phyloP scores from a whole-genome alignment of 441 rosid species.

The Bocquillonia castaneifolia region DNA sequence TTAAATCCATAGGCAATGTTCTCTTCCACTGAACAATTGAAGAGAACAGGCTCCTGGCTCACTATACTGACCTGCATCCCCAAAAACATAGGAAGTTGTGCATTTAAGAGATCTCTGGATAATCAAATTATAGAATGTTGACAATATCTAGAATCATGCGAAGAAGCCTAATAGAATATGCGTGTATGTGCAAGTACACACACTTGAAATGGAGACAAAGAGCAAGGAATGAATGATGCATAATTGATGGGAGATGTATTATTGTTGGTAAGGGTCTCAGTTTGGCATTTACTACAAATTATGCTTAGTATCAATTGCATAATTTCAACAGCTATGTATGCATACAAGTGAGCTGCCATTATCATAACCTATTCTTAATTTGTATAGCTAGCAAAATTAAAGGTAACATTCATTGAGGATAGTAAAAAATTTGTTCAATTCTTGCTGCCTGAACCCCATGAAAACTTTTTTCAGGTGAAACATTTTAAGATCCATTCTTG shows the following conservation, averaged over 20 bases:
- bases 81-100: background rate
- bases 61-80: constrained; percentile 75
- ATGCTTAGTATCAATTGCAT: too few relatives aligned
- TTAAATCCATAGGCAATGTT: constrained; percentile 81
- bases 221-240: background rate
- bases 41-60: constrained; percentile 93
- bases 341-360: too few relatives aligned
- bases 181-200: background rate
- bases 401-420: constrained; percentile 3
- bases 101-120: background rate
- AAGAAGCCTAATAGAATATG: background rate
- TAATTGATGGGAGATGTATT: background rate
- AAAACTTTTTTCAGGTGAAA: background rate
- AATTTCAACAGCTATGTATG: too few relatives aligned
- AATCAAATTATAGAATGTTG: background rate
- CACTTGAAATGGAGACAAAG: background rate
- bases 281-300: too few relatives aligned
- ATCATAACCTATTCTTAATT: too few relatives aligned
- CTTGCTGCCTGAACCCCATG: constrained; percentile 4
- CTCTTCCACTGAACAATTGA: constrained; percentile 83
- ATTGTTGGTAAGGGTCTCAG: too few relatives aligned
- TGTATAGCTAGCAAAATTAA: too few relatives aligned
- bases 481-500: background rate
- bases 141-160: background rate
- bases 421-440: background rate